Percentiles rank a stretch among this genome's conserved stretches.
Conservation (phyloP, 805 yeast species). For the Zygosaccharomyces bailii region DNA sequence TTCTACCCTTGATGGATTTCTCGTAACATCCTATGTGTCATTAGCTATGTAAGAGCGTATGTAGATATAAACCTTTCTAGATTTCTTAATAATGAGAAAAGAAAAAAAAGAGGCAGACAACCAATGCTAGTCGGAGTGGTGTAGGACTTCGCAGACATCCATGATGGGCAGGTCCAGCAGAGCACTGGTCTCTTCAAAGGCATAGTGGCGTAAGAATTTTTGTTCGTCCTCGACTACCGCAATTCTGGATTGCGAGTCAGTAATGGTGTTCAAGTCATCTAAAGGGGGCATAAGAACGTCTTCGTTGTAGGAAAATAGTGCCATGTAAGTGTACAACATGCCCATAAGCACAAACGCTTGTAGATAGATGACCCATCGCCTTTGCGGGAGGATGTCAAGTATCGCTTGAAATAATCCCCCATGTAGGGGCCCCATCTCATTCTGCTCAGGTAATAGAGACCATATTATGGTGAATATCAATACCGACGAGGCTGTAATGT, state of each 20-base stretch:
- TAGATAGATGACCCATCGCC: constrained; percentile 85
- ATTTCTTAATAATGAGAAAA: not conserved
- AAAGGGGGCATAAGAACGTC: constrained; percentile 65
- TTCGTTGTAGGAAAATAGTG: constrained; percentile 67
- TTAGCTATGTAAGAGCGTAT: constrained; percentile 8
- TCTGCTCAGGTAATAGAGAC: constrained; percentile 60
- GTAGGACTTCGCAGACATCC: constrained; percentile 63
- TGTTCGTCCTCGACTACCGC: constrained; percentile 23
- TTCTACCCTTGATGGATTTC: not conserved
- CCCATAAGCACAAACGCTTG: constrained; percentile 68
- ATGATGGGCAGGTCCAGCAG: constrained; percentile 81
- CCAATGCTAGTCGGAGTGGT: constrained; percentile 29
- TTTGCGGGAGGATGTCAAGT: constrained; percentile 74
- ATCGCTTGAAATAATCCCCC: constrained; percentile 33
- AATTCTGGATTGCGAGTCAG: constrained; percentile 58
- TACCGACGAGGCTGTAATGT: constrained; percentile 59
- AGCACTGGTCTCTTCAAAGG: constrained; percentile 68
- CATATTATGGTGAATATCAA: constrained; percentile 61
- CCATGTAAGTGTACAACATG: constrained; percentile 71
- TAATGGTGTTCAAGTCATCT: constrained; percentile 58
- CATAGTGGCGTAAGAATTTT: constrained; percentile 35
- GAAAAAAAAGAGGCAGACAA: not conserved
- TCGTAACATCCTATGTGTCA: constrained; percentile 4
- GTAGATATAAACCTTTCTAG: constrained; percentile 6
- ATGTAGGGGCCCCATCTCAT: constrained; percentile 9